A percentile compares a stretch with the other conserved stretches of the same genome.
Evolutionary conservation across 768 basidiomycete genomes (phyloP).

Genomic region (Fistulinella prunicolor): DNA sequence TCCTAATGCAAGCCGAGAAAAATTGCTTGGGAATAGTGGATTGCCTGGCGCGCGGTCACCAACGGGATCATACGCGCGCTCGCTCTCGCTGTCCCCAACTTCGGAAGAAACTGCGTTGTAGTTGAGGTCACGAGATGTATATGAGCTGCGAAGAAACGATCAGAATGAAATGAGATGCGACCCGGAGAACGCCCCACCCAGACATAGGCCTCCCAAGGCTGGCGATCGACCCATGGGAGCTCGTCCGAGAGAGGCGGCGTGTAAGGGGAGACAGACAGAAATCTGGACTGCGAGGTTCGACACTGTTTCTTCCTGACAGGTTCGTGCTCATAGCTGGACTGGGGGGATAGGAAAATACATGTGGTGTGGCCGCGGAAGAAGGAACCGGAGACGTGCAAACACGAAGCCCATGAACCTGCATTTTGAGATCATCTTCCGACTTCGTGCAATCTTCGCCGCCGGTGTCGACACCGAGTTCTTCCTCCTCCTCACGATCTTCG

Average conservation of each 20-base stretch:
- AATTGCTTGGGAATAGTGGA: constrained; percentile 81
- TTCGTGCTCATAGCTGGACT: constrained; percentile 18
- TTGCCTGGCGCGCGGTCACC: constrained; percentile 68
- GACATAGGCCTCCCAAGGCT: constrained; percentile 27
- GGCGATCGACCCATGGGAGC: constrained; percentile 25
- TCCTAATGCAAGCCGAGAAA: constrained; percentile 60
- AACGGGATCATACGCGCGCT: constrained; percentile 45
- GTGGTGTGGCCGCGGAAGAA: constrained; percentile 23
- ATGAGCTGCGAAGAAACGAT: constrained; percentile 10
- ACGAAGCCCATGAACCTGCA: constrained; percentile 56
- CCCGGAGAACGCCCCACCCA: constrained; percentile 14
- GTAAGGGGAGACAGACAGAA: constrained; percentile 14
- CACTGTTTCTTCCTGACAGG: constrained; percentile 20
- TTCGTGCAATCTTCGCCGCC: constrained; percentile 17
- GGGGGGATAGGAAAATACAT: constrained; percentile 23
- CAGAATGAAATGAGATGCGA: neutral
- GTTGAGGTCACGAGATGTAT: constrained; percentile 14
- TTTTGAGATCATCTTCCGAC: constrained; percentile 15
- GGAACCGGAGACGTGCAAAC: constrained; percentile 46
- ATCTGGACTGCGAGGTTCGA: constrained; percentile 28
- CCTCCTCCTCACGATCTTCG: constrained; percentile 48
- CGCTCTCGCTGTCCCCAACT: constrained; percentile 26
- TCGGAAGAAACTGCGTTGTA: constrained; percentile 17
- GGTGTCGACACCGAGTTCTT: constrained; percentile 25
- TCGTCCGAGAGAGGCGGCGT: constrained; percentile 23